Evolutionary conservation across 108 stramenopile genomes (phyloP).

Genomic region (Cafeteria roenbergensis): DNA sequence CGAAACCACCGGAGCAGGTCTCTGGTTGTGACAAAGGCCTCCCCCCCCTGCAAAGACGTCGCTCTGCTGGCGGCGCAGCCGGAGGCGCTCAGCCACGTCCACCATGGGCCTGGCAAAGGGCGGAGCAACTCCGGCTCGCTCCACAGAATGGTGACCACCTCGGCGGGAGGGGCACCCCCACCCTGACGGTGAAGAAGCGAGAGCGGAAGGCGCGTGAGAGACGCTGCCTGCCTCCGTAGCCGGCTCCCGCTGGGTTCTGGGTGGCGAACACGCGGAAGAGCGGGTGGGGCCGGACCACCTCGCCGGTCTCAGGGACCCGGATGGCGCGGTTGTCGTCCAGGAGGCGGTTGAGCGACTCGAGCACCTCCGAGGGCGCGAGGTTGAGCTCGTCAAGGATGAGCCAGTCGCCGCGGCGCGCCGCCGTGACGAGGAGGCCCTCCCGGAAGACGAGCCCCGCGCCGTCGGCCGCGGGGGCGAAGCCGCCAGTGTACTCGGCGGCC

Average conservation of each 20-base stretch:
- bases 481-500: constrained; percentile 92
- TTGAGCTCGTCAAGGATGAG: constrained; percentile 98
- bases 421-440: constrained; percentile 91
- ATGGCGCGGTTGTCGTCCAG: constrained; percentile 95
- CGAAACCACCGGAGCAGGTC: constrained; percentile 92
- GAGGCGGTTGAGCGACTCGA: constrained; percentile 91
- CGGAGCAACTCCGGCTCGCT: constrained; percentile 69
- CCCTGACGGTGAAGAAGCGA: constrained; percentile 85
- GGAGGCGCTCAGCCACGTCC: constrained; percentile 45
- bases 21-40: constrained; percentile 80
- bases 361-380: constrained; percentile 92
- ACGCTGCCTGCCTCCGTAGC: constrained; percentile 92
- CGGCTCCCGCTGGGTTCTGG: constrained; percentile 83
- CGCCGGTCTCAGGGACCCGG: constrained; percentile 89
- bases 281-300: constrained; percentile 72
- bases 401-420: constrained; percentile 78
- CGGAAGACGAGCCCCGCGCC: constrained; percentile 69
- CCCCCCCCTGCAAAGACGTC: constrained; percentile 85
- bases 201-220: constrained; percentile 91
- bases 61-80: constrained; percentile 61
- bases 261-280: constrained; percentile 93
- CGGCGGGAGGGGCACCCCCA: constrained; percentile 69
- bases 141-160: constrained; percentile 81
- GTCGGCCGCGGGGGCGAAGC: constrained; percentile 66
- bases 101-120: constrained; percentile 79